These are phyloP conservation scores for Seminavis robusta DNA, from an alignment of 108 stramenopile genomes.

Conservation along the genomic window DNA sequence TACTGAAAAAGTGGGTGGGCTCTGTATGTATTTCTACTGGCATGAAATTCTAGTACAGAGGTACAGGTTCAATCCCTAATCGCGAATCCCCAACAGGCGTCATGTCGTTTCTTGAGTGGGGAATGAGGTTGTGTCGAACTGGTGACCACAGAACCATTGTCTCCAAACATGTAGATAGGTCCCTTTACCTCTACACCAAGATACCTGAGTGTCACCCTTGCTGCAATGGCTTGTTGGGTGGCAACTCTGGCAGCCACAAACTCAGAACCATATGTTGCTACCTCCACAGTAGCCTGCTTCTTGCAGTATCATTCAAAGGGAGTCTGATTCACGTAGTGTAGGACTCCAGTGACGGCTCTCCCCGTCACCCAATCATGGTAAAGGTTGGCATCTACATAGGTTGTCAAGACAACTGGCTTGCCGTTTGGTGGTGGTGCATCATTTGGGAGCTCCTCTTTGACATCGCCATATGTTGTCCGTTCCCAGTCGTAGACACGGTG, in stretches of 20 bases:
- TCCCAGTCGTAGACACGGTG: not conserved
- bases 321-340: conserved; percentile 23
- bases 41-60: no score
- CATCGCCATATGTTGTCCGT: not conserved
- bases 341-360: conserved; percentile 21
- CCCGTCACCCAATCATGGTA: conserved; percentile 8
- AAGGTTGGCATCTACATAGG: conserved; percentile 4
- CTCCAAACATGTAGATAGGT: no score
- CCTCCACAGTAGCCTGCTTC: conserved; percentile 32
- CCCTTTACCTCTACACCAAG: no score
- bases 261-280: conserved; percentile 39
- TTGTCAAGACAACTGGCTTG: not conserved
- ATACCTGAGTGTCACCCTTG: no score
- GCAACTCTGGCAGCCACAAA: conserved; percentile 9
- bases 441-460: not conserved
- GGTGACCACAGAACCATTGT: no score
- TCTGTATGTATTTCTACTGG: no score
- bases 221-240: conserved; percentile 19
- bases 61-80: no score
- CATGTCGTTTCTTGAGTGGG: no score
- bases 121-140: no score
- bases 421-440: not conserved
- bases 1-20: no score
- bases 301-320: conserved; percentile 33
- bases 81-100: no score